A percentile compares a stretch with the other conserved stretches of the same genome.
These are phyloP conservation scores for Dictyostelium purpureum DNA, from an alignment of 78 protist species.

Conservation along the genomic window DNA sequence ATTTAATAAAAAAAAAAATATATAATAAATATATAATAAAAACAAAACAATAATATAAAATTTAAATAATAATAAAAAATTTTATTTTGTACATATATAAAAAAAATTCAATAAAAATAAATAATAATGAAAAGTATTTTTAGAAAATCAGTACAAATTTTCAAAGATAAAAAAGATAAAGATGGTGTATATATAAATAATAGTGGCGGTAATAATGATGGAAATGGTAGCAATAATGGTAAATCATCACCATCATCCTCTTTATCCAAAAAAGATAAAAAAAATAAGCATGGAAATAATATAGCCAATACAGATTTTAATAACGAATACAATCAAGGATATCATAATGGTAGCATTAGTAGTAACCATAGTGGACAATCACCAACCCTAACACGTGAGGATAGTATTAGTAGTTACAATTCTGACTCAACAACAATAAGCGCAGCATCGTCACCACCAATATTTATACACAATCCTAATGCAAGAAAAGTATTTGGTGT, in stretches of 20 bases:
- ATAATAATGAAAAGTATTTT: constrained; percentile 67
- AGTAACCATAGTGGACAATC: background rate
- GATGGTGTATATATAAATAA: background rate
- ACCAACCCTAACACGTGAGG: background rate
- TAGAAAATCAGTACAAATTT: constrained; percentile 76
- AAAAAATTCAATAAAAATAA: background rate
- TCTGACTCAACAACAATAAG: background rate
- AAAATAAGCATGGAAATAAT: background rate
- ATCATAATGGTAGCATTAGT: background rate
- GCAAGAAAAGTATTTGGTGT: constrained; percentile 63
- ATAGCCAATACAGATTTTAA: no score
- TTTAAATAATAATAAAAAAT: no score
- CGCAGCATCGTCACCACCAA: background rate
- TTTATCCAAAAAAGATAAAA: constrained; percentile 22
- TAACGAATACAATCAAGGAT: background rate
- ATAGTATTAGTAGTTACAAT: background rate
- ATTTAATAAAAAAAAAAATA: no score
- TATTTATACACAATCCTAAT: constrained; percentile 24
- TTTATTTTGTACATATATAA: no score
- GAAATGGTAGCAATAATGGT: background rate
- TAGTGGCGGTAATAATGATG: background rate
- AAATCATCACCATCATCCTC: background rate
- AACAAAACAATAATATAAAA: no score
- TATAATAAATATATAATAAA: no score
- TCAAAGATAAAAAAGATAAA: constrained; percentile 45